Percentiles rank a stretch among this genome's conserved stretches.
These are phyloP conservation scores for Chionographis japonica DNA, from an alignment of 106 monocot genomes.

Conservation along the genomic window DNA sequence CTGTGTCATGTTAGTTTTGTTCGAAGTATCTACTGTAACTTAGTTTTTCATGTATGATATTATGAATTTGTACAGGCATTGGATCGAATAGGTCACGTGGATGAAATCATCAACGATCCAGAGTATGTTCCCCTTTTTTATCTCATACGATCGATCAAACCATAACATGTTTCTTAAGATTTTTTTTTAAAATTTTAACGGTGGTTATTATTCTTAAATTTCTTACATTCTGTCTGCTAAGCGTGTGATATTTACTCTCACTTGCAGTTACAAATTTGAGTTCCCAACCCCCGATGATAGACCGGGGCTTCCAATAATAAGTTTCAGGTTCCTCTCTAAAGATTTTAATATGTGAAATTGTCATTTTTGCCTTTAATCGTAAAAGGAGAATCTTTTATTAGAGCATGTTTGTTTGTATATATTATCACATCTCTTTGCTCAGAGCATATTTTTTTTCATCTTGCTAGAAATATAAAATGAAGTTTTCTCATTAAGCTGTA, in stretches of 20 bases:
- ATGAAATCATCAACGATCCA: conserved; percentile 93
- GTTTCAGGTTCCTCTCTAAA: conserved; percentile 72
- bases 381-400: background rate
- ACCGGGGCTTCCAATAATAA: conserved; percentile 94
- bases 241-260: background rate
- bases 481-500: too few relatives aligned
- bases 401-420: too few relatives aligned
- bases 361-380: background rate
- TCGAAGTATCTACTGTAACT: background rate
- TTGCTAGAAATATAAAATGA: too few relatives aligned
- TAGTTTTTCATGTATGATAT: conserved; percentile 2
- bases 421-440: too few relatives aligned
- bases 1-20: conserved; percentile 5
- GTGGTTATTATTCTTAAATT: conserved; percentile 1
- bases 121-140: conserved; percentile 47
- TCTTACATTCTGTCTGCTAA: background rate
- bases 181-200: conserved; percentile 1
- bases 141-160: background rate
- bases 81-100: conserved; percentile 88
- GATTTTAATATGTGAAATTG: background rate
- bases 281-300: conserved; percentile 99
- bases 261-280: conserved; percentile 92
- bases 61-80: conserved; percentile 48
- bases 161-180: background rate
- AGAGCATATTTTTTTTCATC: too few relatives aligned